Evolutionary conservation across 768 basidiomycete species (phyloP).

Genomic region (Macrocybe gigantea): DNA sequence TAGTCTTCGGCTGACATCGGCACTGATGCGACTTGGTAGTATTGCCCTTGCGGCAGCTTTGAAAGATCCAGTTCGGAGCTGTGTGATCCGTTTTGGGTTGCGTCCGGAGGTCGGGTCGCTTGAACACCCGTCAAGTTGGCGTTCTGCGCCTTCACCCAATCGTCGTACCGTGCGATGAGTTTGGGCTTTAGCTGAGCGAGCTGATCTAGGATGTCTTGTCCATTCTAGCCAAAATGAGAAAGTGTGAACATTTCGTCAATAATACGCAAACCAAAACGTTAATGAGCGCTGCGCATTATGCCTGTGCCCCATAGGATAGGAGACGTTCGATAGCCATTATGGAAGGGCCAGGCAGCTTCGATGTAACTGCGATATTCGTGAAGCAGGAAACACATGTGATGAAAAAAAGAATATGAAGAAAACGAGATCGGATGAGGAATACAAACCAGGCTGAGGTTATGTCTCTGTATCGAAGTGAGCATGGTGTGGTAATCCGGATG

Average conservation of each 20-base stretch:
- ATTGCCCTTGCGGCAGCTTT: constrained; percentile 14
- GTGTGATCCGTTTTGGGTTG: constrained; percentile 8
- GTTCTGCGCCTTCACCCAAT: constrained; percentile 45
- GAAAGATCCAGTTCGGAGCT: constrained; percentile 6
- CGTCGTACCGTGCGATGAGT: constrained; percentile 59
- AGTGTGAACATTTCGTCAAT: too few relatives aligned
- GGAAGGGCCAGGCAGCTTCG: too few relatives aligned
- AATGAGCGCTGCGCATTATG: too few relatives aligned
- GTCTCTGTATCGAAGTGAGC: constrained; percentile 51
- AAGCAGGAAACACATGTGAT: background rate
- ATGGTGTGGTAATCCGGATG: constrained; percentile 60
- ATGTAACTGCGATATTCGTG: too few relatives aligned
- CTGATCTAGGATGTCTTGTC: constrained; percentile 60
- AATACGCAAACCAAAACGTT: too few relatives aligned
- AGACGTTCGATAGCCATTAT: too few relatives aligned
- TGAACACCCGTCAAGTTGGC: constrained; percentile 18
- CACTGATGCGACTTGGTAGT: background rate
- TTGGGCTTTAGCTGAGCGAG: constrained; percentile 60
- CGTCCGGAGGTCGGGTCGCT: constrained; percentile 19
- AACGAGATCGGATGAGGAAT: background rate
- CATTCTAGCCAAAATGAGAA: too few relatives aligned
- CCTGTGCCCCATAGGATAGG: too few relatives aligned
- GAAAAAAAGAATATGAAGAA: background rate
- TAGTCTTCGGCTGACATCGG: constrained; percentile 28
- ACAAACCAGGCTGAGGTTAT: constrained; percentile 60